These are phyloP conservation scores for Hagleromyces aurorensis DNA, from an alignment of 805 yeast genomes.

Conservation along the genomic window DNA sequence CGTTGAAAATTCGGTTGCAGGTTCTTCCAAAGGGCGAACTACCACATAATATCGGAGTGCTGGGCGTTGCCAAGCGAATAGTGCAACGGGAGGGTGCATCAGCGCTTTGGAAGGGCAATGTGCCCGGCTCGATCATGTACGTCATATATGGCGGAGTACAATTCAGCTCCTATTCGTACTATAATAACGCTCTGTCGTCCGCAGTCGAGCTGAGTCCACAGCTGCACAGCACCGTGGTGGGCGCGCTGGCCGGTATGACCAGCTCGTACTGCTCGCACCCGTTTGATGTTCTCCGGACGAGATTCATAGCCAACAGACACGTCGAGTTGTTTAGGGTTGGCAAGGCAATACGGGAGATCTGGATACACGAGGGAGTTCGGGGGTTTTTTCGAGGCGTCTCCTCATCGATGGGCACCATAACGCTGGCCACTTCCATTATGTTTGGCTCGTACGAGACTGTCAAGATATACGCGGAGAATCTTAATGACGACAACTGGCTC, in stretches of 20 bases:
- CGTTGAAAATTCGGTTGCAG: constrained; percentile 28
- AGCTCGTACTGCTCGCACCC: constrained; percentile 81
- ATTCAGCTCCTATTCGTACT: constrained; percentile 59
- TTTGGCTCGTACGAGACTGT: constrained; percentile 57
- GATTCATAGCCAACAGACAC: constrained; percentile 61
- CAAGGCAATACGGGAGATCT: constrained; percentile 29
- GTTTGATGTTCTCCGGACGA: constrained; percentile 79
- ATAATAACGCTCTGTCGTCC: constrained; percentile 38
- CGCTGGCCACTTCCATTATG: constrained; percentile 65
- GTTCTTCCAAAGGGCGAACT: constrained; percentile 9
- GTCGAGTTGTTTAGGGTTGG: constrained; percentile 13
- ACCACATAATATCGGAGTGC: constrained; percentile 3
- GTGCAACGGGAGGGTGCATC: constrained; percentile 55
- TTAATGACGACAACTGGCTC: constrained; percentile 21
- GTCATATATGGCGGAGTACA: constrained; percentile 79
- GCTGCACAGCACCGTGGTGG: constrained; percentile 44
- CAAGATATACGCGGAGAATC: constrained; percentile 30
- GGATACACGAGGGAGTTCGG: constrained; percentile 34
- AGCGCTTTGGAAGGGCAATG: constrained; percentile 94
- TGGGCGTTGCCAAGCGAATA: constrained; percentile 37
- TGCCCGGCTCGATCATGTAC: constrained; percentile 86
- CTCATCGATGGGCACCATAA: constrained; percentile 50
- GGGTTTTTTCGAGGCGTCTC: constrained; percentile 45
- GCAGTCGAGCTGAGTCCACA: constrained; percentile 17
- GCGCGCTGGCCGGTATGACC: constrained; percentile 66